Conservation (phyloP, 2,329 filamentous ascomycete genomes). For the Fusarium decemcellulare region DNA sequence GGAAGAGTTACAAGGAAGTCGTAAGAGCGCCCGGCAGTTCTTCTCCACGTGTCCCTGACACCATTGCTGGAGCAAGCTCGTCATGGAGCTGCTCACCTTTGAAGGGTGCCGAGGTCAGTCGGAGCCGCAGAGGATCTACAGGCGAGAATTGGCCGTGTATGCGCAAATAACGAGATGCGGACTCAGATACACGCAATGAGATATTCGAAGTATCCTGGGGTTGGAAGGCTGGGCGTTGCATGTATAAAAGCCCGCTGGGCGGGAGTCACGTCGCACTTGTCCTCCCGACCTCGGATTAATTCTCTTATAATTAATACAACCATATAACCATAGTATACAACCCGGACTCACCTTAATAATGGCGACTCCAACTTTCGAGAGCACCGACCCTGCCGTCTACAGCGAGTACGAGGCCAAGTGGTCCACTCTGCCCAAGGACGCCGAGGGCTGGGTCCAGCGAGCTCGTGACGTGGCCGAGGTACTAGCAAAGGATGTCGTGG, state of each 20-base stretch:
- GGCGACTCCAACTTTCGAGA: slow-evolving; percentile 22
- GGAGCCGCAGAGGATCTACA: neutral
- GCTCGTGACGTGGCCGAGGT: slow-evolving; percentile 56
- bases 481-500: slow-evolving; percentile 51
- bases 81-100: slow-evolving; percentile 10
- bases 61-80: neutral
- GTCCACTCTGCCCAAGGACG: slow-evolving; percentile 50
- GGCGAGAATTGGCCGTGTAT: neutral
- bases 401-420: slow-evolving; percentile 54
- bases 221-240: neutral
- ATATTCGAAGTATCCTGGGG: neutral
- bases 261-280: neutral
- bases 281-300: neutral
- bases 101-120: neutral
- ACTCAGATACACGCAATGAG: neutral
- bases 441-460: slow-evolving; percentile 55
- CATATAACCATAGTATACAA: no score
- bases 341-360: neutral
- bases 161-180: slow-evolving; percentile 7
- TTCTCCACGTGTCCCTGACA: neutral
- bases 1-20: neutral
- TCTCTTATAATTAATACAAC: neutral
- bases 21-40: neutral
- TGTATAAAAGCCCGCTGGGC: neutral
- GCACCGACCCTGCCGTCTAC: slow-evolving; percentile 56